A percentile compares a stretch with the other conserved stretches of the same genome.
phyloP scores from a whole-genome alignment of 352 stramenopile genomes.

The Phytophthora chlamydospora region DNA sequence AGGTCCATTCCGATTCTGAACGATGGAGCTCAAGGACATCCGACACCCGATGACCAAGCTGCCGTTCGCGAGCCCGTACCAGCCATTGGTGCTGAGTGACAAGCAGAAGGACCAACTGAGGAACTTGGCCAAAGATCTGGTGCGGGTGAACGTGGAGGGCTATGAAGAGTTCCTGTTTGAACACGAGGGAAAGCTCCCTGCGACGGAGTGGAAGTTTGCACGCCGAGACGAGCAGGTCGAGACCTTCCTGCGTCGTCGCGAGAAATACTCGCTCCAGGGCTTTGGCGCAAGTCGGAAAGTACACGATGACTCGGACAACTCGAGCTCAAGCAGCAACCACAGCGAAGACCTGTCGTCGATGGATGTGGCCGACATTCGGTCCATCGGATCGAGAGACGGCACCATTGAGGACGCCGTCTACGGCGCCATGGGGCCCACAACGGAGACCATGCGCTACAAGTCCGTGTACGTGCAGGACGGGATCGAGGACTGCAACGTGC shows the following conservation, averaged over 20 bases:
- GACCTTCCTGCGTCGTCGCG: constrained; percentile 30
- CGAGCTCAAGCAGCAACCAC: constrained; percentile 19
- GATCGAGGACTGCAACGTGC: constrained; percentile 33
- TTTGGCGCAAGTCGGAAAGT: constrained; percentile 30
- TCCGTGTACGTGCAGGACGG: constrained; percentile 37
- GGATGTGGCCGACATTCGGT: constrained; percentile 27
- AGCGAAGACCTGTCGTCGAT: constrained; percentile 28
- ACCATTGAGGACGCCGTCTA: constrained; percentile 41
- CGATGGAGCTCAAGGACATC: constrained; percentile 37
- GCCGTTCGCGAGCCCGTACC: constrained; percentile 32
- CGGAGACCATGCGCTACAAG: constrained; percentile 38
- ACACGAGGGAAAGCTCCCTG: constrained; percentile 22
- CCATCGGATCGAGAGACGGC: constrained; percentile 33
- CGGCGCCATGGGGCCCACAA: constrained; percentile 32
- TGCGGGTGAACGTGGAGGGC: constrained; percentile 29
- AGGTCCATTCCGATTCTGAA: no score
- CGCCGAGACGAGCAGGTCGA: constrained; percentile 32
- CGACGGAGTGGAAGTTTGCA: constrained; percentile 31
- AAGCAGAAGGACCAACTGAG: constrained; percentile 31
- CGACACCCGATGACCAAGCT: constrained; percentile 22
- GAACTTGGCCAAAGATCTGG: constrained; percentile 24
- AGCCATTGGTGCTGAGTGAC: constrained; percentile 13
- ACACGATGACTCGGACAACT: constrained; percentile 16
- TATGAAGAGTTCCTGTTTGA: constrained; percentile 32
- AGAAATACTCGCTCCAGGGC: constrained; percentile 23